Percentiles rank a stretch among this genome's conserved stretches.
Conservation (phyloP, 192 early-diverging fungal species). For the Coemansia umbellata region DNA sequence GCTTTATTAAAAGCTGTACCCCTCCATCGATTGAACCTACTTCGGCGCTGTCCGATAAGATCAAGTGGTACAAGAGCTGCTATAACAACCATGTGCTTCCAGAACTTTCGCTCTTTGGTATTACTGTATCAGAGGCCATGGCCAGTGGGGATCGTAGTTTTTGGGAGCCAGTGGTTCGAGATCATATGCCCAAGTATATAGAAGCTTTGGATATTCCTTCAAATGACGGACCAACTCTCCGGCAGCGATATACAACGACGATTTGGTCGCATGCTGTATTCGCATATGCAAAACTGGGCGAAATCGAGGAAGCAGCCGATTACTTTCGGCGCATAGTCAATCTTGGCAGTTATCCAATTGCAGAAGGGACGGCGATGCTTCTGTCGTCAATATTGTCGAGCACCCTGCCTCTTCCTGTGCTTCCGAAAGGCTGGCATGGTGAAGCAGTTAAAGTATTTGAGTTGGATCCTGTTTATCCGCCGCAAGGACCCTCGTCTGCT, state of each 20-base stretch:
- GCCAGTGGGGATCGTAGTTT: constrained; percentile 1
- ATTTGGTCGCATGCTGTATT: constrained; percentile 27
- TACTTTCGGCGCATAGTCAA: constrained; percentile 26
- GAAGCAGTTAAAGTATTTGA: background rate
- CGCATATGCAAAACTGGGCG: constrained; percentile 10
- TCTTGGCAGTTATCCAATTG: constrained; percentile 16
- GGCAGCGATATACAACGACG: constrained; percentile 4
- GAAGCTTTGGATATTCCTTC: constrained; percentile 1
- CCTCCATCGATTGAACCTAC: background rate
- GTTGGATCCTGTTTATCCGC: constrained; percentile 33
- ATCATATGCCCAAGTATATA: constrained; percentile 29
- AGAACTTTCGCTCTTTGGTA: background rate
- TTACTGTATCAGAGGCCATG: constrained; percentile 13
- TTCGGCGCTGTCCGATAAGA: constrained; percentile 9
- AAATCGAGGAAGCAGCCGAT: constrained; percentile 29
- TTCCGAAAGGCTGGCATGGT: constrained; percentile 14
- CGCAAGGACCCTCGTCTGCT: constrained; percentile 8
- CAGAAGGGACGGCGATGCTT: constrained; percentile 12
- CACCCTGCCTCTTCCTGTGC: constrained; percentile 17
- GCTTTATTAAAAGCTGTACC: background rate
- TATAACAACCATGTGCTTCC: constrained; percentile 12
- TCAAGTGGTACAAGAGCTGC: constrained; percentile 18
- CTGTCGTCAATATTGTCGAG: constrained; percentile 6
- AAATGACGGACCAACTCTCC: background rate
- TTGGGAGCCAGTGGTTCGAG: constrained; percentile 26